A percentile compares a stretch with the other conserved stretches of the same genome.
phyloP scores from a whole-genome alignment of 257 asterid species.

The Orobanche coerulescens region DNA sequence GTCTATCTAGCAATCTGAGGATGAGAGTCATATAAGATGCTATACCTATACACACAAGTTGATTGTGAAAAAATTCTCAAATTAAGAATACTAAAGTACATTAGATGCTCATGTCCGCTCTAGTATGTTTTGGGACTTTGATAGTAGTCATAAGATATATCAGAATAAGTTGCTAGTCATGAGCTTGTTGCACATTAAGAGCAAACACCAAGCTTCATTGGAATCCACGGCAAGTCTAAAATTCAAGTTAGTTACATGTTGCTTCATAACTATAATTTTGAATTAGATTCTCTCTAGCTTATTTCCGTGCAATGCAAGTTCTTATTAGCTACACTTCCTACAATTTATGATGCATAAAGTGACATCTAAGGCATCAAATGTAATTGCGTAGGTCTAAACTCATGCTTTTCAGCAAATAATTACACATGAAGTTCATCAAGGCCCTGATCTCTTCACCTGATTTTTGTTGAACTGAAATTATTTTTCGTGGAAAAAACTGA shows the following conservation, averaged over 20 bases:
- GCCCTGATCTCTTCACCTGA: neutral
- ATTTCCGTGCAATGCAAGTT: neutral
- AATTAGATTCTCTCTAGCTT: neutral
- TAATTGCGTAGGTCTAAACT: neutral
- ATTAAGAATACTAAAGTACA: neutral
- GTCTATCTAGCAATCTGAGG: slow-evolving; percentile 9
- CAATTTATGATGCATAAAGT: slow-evolving; percentile 1
- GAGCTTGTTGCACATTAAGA: neutral
- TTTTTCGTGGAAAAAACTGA: no score
- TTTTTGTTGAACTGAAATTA: no score
- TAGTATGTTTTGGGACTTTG: neutral
- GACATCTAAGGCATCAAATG: neutral
- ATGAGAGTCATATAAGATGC: neutral
- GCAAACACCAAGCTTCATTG: neutral
- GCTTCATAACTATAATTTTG: neutral
- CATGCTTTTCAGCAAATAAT: slow-evolving; percentile 12
- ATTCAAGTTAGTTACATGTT: neutral
- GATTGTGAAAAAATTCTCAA: neutral
- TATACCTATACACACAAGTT: neutral
- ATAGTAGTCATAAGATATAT: neutral
- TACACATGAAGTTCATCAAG: neutral
- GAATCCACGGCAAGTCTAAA: neutral
- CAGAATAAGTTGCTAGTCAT: neutral
- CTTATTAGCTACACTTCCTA: slow-evolving; percentile 12
- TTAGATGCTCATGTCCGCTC: neutral